These are phyloP conservation scores for Wickerhamomyces sp. DNA, from an alignment of 1,139 yeast genomes.

Conservation along the genomic window DNA sequence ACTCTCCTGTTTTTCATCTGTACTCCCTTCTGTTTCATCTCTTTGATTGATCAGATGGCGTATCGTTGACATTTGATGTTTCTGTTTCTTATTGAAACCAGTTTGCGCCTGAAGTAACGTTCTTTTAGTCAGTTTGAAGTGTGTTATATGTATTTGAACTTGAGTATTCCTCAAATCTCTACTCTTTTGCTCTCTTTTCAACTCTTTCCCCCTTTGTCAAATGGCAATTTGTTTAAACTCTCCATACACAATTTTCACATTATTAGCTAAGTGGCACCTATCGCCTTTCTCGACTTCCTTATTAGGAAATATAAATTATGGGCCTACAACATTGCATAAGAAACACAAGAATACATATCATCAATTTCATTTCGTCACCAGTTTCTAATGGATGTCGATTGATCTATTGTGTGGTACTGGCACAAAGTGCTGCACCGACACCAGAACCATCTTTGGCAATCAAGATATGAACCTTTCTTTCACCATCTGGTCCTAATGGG, in stretches of 20 bases:
- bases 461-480: constrained; percentile 63
- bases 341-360: no score
- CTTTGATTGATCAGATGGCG: constrained; percentile 3
- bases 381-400: not conserved
- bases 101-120: not conserved
- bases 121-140: not conserved
- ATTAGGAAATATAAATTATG: no score
- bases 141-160: not conserved
- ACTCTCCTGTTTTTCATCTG: no score
- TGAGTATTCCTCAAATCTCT: no score
- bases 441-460: constrained; percentile 94
- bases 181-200: not conserved
- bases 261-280: no score
- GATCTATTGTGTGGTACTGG: constrained; percentile 27
- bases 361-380: not conserved
- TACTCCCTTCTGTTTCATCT: not conserved
- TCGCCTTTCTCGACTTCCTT: not conserved
- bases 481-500: constrained; percentile 66
- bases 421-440: constrained; percentile 94
- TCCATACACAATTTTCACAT: no score
- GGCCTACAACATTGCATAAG: not conserved
- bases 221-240: not conserved
- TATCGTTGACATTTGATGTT: constrained; percentile 5
- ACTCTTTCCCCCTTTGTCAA: not conserved
- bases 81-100: not conserved